A percentile compares a stretch with the other conserved stretches of the same genome.
Evolutionary conservation across 257 asterid genomes (phyloP).

Genomic region (Datura wrightii): DNA sequence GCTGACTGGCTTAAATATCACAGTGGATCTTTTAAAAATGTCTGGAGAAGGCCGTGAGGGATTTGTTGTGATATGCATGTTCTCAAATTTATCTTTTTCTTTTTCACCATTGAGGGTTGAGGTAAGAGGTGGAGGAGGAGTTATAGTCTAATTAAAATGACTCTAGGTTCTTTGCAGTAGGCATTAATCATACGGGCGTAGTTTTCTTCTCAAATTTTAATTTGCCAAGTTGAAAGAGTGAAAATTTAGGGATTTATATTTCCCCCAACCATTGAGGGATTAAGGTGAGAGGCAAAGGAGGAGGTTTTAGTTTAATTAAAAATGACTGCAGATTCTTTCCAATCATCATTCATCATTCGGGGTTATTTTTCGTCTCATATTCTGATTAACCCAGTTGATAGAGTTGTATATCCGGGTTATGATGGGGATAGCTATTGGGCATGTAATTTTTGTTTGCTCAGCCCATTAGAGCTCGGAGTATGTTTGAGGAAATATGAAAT

Average conservation of each 20-base stretch:
- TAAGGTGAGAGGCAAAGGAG: not conserved
- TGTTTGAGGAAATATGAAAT: not conserved
- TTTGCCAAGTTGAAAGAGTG: constrained; percentile 9
- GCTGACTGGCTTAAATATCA: constrained; percentile 19
- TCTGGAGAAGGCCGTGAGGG: constrained; percentile 19
- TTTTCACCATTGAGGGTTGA: constrained; percentile 9
- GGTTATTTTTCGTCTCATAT: not conserved
- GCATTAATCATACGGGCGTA: not conserved
- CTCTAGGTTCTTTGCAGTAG: not conserved
- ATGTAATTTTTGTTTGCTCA: not conserved
- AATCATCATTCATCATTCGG: not conserved
- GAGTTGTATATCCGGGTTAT: not conserved
- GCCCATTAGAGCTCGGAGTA: not conserved
- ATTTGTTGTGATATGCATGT: not conserved
- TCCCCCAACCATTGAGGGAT: not conserved
- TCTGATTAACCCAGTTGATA: not conserved
- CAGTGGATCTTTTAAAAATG: constrained; percentile 10
- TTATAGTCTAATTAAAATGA: not conserved
- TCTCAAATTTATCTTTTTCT: not conserved
- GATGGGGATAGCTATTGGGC: not conserved
- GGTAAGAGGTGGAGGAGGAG: not conserved
- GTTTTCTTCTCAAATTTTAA: not conserved
- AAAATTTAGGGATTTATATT: not conserved
- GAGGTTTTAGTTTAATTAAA: not conserved
- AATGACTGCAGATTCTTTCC: constrained; percentile 20